A percentile compares a stretch with the other conserved stretches of the same genome.
phyloP scores from a whole-genome alignment of 345 rosid genomes.

The Populus euphratica region DNA sequence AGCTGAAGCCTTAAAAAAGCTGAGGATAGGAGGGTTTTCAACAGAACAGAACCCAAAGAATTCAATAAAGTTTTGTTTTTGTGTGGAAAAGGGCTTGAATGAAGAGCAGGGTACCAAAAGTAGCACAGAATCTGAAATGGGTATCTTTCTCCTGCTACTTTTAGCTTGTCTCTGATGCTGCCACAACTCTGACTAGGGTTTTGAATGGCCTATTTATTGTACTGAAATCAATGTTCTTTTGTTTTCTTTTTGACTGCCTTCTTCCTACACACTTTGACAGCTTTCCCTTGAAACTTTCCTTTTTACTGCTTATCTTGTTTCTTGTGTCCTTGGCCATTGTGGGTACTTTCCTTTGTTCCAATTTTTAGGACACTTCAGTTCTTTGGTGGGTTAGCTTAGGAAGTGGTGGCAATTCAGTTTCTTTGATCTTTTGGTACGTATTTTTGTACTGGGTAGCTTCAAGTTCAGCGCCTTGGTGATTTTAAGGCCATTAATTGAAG shows the following conservation, averaged over 20 bases:
- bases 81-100: conserved; percentile 35
- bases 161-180: conserved; percentile 30
- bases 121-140: conserved; percentile 74
- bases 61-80: conserved; percentile 36
- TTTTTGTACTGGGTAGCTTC: conserved; percentile 14
- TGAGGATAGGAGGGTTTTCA: conserved; percentile 29
- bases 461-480: conserved; percentile 16
- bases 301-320: conserved; percentile 18
- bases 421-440: conserved; percentile 24
- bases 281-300: conserved; percentile 29
- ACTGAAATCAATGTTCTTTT: conserved; percentile 60
- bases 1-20: conserved; percentile 10
- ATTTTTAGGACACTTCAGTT: conserved; percentile 25
- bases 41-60: conserved; percentile 23
- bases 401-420: conserved; percentile 25
- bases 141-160: conserved; percentile 65
- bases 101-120: conserved; percentile 46
- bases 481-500: conserved; percentile 19
- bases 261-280: conserved; percentile 23
- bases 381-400: conserved; percentile 30
- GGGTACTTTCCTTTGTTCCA: conserved; percentile 21
- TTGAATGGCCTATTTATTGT: conserved; percentile 45
- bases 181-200: conserved; percentile 68
- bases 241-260: conserved; percentile 54
- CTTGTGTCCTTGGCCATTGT: conserved; percentile 20